Conservation (phyloP, 192 early-diverging fungal species). For the Pilaira anomala region DNA sequence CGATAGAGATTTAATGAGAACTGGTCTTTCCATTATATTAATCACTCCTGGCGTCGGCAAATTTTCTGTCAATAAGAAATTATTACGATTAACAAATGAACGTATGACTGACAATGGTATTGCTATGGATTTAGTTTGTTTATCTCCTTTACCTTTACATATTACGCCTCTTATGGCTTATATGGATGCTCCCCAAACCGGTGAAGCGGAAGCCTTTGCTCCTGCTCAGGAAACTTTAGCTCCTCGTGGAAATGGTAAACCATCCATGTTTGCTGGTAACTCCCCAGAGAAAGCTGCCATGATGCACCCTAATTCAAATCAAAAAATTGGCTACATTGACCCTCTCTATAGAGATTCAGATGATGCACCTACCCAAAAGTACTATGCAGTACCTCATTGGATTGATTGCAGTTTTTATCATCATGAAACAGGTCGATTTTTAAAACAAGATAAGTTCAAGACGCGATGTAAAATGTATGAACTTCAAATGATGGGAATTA, state of each 20-base stretch:
- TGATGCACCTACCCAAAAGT: slow-evolving; percentile 30
- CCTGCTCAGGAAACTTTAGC: background rate
- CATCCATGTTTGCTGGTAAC: slow-evolving; percentile 19
- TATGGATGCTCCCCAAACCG: slow-evolving; percentile 26
- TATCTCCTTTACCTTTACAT: slow-evolving; percentile 84
- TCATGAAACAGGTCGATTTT: slow-evolving; percentile 42
- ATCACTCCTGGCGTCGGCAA: slow-evolving; percentile 88
- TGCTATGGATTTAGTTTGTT: slow-evolving; percentile 87
- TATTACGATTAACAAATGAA: slow-evolving; percentile 90
- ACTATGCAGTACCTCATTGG: slow-evolving; percentile 86
- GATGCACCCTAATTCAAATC: slow-evolving; percentile 4
- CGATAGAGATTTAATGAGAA: slow-evolving; percentile 90
- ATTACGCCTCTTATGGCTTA: slow-evolving; percentile 86
- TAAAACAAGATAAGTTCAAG: slow-evolving; percentile 55
- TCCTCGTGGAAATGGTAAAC: background rate
- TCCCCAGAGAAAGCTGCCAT: slow-evolving; percentile 19
- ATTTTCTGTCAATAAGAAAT: slow-evolving; percentile 81
- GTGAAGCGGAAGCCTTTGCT: background rate
- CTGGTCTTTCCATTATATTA: slow-evolving; percentile 84
- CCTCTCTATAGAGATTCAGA: slow-evolving; percentile 52
- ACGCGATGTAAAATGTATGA: slow-evolving; percentile 82
- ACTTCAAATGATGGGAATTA: slow-evolving; percentile 79
- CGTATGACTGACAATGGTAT: slow-evolving; percentile 92
- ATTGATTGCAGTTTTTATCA: slow-evolving; percentile 88
- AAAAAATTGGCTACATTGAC: slow-evolving; percentile 30